Conservation (phyloP, 306 rosid species). For the Acacia melanoxylon region DNA sequence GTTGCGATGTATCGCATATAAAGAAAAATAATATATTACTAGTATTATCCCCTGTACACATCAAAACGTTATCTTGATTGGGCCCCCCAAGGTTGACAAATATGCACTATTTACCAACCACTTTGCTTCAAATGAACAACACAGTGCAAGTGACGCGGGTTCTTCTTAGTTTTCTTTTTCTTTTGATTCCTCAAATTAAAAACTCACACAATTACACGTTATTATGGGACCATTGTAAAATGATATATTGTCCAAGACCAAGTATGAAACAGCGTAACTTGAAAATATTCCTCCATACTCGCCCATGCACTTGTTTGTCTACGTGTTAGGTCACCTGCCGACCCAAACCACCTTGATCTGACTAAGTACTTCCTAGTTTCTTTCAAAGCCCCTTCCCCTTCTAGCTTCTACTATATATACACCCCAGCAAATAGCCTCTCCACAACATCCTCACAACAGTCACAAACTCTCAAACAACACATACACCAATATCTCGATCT, state of each 20-base stretch:
- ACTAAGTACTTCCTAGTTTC: background rate
- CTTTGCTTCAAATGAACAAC: background rate
- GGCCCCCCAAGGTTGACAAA: background rate
- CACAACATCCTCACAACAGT: background rate
- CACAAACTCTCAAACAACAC: background rate
- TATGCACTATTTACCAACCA: background rate
- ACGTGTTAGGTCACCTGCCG: slow-evolving; percentile 55
- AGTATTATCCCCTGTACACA: background rate
- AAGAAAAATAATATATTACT: background rate
- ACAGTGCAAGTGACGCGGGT: background rate
- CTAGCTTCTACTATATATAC: slow-evolving; percentile 23
- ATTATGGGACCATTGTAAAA: background rate
- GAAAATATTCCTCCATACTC: background rate
- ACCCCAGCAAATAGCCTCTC: slow-evolving; percentile 9
- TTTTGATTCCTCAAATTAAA: background rate
- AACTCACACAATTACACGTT: background rate
- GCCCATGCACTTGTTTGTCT: slow-evolving; percentile 20
- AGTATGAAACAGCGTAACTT: background rate
- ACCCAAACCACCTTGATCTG: slow-evolving; percentile 23
- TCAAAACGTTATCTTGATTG: background rate
- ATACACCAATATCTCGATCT: background rate
- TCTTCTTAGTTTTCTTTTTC: background rate
- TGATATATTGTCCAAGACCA: background rate
- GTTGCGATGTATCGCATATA: background rate
- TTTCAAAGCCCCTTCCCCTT: background rate